These are phyloP conservation scores for Boletus reticuloceps DNA, from an alignment of 768 basidiomycete species.

Conservation along the genomic window DNA sequence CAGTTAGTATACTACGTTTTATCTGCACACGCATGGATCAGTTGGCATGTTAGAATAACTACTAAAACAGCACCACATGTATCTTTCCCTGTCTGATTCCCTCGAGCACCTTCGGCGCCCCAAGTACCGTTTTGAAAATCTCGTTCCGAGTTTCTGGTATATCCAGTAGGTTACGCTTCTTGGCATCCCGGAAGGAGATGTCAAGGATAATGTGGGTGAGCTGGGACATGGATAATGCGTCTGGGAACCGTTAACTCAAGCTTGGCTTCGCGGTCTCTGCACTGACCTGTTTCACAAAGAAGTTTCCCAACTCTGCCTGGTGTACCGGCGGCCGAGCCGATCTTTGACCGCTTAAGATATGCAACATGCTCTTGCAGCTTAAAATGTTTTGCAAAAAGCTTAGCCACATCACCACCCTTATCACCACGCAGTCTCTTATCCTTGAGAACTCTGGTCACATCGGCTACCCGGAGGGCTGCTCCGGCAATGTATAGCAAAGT, in stretches of 20 bases:
- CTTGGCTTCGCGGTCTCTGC: background rate
- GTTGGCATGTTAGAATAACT: background rate
- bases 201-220: constrained; percentile 86
- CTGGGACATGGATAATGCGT: constrained; percentile 67
- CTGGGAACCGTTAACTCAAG: constrained; percentile 37
- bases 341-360: constrained; percentile 81
- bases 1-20: constrained; percentile 9
- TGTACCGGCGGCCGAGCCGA: constrained; percentile 88
- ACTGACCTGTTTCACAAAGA: constrained; percentile 63
- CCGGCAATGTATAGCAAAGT: constrained; percentile 81
- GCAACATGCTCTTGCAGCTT: constrained; percentile 85
- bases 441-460: constrained; percentile 74
- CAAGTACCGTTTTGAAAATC: constrained; percentile 72
- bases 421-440: constrained; percentile 69
- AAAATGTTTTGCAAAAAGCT: constrained; percentile 94
- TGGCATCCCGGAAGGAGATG: constrained; percentile 66
- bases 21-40: background rate
- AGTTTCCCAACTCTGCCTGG: constrained; percentile 90
- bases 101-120: constrained; percentile 55
- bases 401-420: constrained; percentile 89
- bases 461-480: constrained; percentile 91
- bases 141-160: constrained; percentile 84
- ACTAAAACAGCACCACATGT: constrained; percentile 76
- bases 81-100: constrained; percentile 71
- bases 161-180: constrained; percentile 73